Base-by-base conservation (phyloP, 2,329 filamentous ascomycete species). In the Fusarium sp. region DNA sequence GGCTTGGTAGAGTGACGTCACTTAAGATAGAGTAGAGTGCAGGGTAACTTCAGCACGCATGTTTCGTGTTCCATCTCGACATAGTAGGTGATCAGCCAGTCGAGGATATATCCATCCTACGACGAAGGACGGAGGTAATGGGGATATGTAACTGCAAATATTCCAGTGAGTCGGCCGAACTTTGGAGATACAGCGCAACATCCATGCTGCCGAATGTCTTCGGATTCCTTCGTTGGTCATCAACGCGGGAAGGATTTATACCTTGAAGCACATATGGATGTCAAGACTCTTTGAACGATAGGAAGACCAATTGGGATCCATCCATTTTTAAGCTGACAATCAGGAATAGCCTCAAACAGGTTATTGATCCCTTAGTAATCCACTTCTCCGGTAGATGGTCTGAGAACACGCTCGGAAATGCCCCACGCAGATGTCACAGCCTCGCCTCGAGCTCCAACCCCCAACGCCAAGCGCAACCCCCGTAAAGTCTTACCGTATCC, bases 401-500 rank as follows among this genome's bases (percentile, higher is more conserved):
- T 37, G 34, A 37, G 34, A 37, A 37, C 34, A 10, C 10, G 34
- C 18, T 37, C 34, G 34, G 10, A 37, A 37, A 37, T 37, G 34
- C 18, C 34, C 34, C 34, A 37, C 34, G 18, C 34, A 37, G 18
- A 37, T 37, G 18, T 37, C 34, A 37, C 34, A 37, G 34, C 34
- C 34, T 37, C 34, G 34, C 10, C 18, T 37, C 34, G 4, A 41
- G 14, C 7, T 25, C n/a, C n/a, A 41, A 51, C 49, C 49, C 49
- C 49, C 34, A 52, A 52, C 18, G 49, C 23, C 49, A 52, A 52
- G 34, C 18, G 18, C n/a, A 7, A n/a, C n/a, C 34, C 18, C 34
- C 34, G 18, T 37, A n/a, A 37, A 18, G 5, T 7, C 34, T 37
- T 37, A 12, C 18, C 34, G 2, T 12, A 12, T 37, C 18, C 3